Base-by-base conservation (phyloP, 768 basidiomycete genomes). In the Russula compacta region DNA sequence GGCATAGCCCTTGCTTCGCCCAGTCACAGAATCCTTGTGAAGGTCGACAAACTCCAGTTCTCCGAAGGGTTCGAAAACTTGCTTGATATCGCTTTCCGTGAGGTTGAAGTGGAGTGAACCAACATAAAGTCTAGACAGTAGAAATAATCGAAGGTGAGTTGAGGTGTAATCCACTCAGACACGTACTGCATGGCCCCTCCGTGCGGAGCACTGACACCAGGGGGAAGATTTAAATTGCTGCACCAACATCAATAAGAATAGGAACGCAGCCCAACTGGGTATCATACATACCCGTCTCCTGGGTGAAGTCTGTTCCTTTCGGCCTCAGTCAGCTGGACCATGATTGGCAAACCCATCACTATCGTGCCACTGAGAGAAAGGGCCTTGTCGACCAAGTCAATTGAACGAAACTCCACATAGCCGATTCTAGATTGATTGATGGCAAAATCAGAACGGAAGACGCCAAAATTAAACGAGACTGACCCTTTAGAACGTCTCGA, bases 1-100 rank as follows among this genome's bases (percentile, higher is more conserved):
- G 14, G 92, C 93, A 73, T 95, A 98, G 40, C 97, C 97, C 73
- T 98, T 98, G 76, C 92, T 95, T 68, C 92, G 85, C 42, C 94
- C 94, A 53, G 94, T 94, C 82, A 84, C 85, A 4, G 92, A 89
- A 73, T 98, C 94, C 72, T 89, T 85, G 74, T 97, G 97, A 70
- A 98, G 82, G 80, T 99, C 95, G 72, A 99, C 94, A 77, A 95
- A 95, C 75, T 95, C 95, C 67, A 99, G 81, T 76, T 95, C 91
- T 69, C 97, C 97, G 73, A 98, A 99, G 10, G 95, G 94, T 72
- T 97, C 94, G 74, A 99, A 99, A 67, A 99, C 95, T 83, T 98
- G 94, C 75, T 88, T 91, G 77, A 99, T 89, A 78, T 99, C 95
- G 68, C 92, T 87, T 76, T 97, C 91, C 58, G 92, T 91, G 63